Evolutionary conservation across 139 green algal species (phyloP).

Genomic region (Haematococcus lacustris): DNA sequence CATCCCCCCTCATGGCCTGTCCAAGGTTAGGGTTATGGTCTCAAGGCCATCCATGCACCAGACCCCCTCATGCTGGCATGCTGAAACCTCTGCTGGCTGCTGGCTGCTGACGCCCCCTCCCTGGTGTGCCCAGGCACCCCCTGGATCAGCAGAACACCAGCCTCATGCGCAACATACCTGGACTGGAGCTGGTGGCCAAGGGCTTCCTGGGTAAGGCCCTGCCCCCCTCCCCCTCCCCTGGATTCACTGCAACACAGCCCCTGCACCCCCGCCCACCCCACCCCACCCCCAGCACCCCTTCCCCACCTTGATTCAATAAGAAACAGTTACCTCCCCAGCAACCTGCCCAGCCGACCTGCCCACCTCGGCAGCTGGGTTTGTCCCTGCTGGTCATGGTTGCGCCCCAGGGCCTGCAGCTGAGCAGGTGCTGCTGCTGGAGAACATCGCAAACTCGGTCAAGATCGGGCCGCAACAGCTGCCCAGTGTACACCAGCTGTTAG

Average conservation of each 20-base stretch:
- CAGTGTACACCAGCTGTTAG: constrained; percentile 62
- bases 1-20: background rate
- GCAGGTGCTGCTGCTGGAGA: constrained; percentile 88
- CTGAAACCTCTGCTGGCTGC: background rate
- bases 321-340: too few relatives aligned
- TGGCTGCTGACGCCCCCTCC: background rate
- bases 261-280: too few relatives aligned
- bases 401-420: constrained; percentile 62
- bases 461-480: constrained; percentile 78
- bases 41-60: too few relatives aligned
- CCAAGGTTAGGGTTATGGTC: too few relatives aligned
- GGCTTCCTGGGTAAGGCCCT: constrained; percentile 53
- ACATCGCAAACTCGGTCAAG: constrained; percentile 81
- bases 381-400: background rate
- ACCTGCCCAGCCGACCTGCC: too few relatives aligned
- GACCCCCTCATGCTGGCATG: too few relatives aligned
- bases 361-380: background rate
- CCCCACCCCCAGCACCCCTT: too few relatives aligned
- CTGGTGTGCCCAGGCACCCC: constrained; percentile 55
- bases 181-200: constrained; percentile 56
- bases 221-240: too few relatives aligned
- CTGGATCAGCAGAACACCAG: constrained; percentile 92
- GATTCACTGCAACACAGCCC: too few relatives aligned
- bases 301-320: too few relatives aligned
- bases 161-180: constrained; percentile 74